Percentiles rank a stretch among this genome's conserved stretches.
Evolutionary conservation across 768 basidiomycete genomes (phyloP).

Genomic region (Boletus reticulatus): DNA sequence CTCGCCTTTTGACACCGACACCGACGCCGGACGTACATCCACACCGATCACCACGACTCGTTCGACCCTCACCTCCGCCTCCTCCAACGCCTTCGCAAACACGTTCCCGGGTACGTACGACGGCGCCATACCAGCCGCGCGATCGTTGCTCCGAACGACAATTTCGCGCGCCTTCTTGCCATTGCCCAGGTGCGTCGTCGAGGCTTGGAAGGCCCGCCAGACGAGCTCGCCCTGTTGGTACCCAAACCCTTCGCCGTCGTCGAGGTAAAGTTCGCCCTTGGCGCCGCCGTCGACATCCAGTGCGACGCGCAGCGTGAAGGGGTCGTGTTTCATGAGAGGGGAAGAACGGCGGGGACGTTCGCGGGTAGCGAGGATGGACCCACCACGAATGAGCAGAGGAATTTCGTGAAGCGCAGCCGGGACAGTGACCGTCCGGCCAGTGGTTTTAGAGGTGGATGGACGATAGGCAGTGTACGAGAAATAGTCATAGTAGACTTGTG

Average conservation of each 20-base stretch:
- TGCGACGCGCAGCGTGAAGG: constrained; percentile 87
- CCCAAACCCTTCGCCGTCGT: constrained; percentile 85
- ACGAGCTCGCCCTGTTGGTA: constrained; percentile 77
- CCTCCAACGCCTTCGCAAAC: constrained; percentile 61
- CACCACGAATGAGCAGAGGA: constrained; percentile 87
- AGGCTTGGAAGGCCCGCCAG: constrained; percentile 75
- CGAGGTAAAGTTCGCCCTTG: constrained; percentile 86
- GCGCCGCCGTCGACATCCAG: constrained; percentile 60
- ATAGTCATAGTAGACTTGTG: constrained; percentile 95
- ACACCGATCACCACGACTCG: constrained; percentile 80
- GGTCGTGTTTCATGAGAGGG: constrained; percentile 85
- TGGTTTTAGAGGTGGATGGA: constrained; percentile 41
- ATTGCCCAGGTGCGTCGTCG: constrained; percentile 37
- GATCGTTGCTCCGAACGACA: constrained; percentile 49
- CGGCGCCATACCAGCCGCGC: constrained; percentile 49
- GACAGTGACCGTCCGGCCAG: constrained; percentile 71
- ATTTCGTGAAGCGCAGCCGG: constrained; percentile 75
- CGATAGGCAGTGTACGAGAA: constrained; percentile 69
- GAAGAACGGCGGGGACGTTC: constrained; percentile 87
- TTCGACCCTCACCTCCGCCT: constrained; percentile 68
- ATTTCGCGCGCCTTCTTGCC: constrained; percentile 34
- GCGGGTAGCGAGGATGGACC: constrained; percentile 84
- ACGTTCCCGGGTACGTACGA: constrained; percentile 57
- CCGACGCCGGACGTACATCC: constrained; percentile 51
- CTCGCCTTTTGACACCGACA: constrained; percentile 46